These are phyloP conservation scores for Neoscytalidium dimidiatum DNA, from an alignment of 2,329 filamentous ascomycete genomes.

Conservation along the genomic window DNA sequence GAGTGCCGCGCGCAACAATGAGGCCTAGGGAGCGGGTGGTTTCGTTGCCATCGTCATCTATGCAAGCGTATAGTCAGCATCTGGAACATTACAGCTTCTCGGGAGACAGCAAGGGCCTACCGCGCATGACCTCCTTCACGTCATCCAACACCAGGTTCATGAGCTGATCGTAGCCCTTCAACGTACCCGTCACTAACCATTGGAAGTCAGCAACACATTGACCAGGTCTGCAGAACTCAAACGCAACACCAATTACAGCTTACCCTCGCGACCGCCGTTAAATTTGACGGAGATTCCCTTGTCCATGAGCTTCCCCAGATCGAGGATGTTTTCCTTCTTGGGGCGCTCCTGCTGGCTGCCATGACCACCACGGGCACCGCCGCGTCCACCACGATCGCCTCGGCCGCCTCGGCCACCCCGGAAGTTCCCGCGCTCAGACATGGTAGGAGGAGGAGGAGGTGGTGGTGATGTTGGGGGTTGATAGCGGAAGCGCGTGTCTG, in stretches of 20 bases:
- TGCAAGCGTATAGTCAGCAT: neutral
- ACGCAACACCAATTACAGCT: slow-evolving; percentile 27
- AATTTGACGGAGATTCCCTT: slow-evolving; percentile 96
- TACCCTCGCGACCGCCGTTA: slow-evolving; percentile 89
- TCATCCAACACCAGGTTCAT: slow-evolving; percentile 98
- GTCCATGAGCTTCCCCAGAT: slow-evolving; percentile 94
- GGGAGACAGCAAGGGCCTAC: slow-evolving; percentile 51
- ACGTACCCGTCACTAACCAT: slow-evolving; percentile 72
- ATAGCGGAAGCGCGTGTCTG: neutral
- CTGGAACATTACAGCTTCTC: neutral
- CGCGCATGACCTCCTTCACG: slow-evolving; percentile 84
- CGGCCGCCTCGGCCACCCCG: slow-evolving; percentile 43
- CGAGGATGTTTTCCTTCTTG: slow-evolving; percentile 98
- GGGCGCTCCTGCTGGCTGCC: slow-evolving; percentile 64
- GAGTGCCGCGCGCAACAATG: slow-evolving; percentile 84
- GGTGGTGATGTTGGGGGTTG: slow-evolving; percentile 2
- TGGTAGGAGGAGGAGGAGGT: slow-evolving; percentile 28
- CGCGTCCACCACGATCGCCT: slow-evolving; percentile 29
- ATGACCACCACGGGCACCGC: slow-evolving; percentile 24
- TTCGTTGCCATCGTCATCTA: slow-evolving; percentile 92
- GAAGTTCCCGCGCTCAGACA: slow-evolving; percentile 59
- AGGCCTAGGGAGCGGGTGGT: slow-evolving; percentile 78
- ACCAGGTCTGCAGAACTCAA: neutral
- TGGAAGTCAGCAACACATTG: slow-evolving; percentile 8
- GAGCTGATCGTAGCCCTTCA: slow-evolving; percentile 95